Evolutionary conservation across 805 yeast genomes (phyloP).

Genomic region (Starmera dryadoides): DNA sequence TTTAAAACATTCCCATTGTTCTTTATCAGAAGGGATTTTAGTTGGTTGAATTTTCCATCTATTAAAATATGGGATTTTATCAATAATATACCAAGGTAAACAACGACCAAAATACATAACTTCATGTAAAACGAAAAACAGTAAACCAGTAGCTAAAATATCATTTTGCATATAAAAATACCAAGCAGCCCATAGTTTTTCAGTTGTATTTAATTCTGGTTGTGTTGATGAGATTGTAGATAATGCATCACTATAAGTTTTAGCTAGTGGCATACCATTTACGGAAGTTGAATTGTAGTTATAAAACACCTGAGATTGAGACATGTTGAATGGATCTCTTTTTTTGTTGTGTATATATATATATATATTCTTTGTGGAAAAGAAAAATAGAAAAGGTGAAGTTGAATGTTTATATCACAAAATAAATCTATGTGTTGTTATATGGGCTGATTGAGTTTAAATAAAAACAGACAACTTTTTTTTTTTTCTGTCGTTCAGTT

Average conservation of each 20-base stretch:
- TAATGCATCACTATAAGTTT: not conserved
- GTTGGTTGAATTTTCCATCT: conserved; percentile 86
- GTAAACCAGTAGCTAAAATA: conserved; percentile 82
- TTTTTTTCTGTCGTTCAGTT: too few species aligned
- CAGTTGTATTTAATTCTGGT: conserved; percentile 39
- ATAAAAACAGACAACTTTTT: too few species aligned
- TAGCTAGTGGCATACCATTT: not conserved
- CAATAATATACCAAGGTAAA: conserved; percentile 88
- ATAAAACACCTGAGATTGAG: not conserved
- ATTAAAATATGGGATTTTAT: conserved; percentile 76
- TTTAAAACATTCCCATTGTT: conserved; percentile 90
- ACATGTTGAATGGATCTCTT: not conserved
- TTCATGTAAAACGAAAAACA: conserved; percentile 81
- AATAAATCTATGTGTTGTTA: too few species aligned
- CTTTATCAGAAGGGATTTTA: conserved; percentile 69
- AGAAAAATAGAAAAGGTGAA: too few species aligned
- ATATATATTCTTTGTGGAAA: too few species aligned
- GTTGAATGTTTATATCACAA: too few species aligned
- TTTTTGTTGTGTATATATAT: too few species aligned
- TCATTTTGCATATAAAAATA: conserved; percentile 83
- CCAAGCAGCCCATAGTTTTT: conserved; percentile 84
- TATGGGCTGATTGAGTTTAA: too few species aligned
- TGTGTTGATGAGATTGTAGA: not conserved
- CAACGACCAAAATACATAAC: conserved; percentile 86
- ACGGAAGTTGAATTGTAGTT: not conserved